These are phyloP conservation scores for Haplosporangium gracile DNA, from an alignment of 192 early-diverging fungal genomes.

Conservation along the genomic window DNA sequence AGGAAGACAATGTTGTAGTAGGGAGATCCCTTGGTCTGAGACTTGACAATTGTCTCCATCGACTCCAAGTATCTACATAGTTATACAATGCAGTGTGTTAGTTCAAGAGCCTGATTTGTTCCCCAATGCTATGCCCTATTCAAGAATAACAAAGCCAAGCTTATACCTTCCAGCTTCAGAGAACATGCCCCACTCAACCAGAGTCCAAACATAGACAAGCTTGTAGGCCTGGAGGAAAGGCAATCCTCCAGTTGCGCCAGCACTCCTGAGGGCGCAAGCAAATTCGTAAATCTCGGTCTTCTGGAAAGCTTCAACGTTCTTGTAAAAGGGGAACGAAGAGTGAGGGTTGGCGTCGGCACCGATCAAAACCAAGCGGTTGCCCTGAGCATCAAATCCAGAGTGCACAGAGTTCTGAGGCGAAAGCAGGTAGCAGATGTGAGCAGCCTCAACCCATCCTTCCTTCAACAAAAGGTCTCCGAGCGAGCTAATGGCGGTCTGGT, in stretches of 20 bases:
- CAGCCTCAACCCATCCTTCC: constrained; percentile 67
- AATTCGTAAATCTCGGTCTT: constrained; percentile 91
- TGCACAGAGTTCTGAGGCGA: constrained; percentile 72
- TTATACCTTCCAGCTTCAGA: constrained; percentile 71
- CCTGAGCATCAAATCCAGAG: constrained; percentile 73
- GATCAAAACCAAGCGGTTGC: constrained; percentile 77
- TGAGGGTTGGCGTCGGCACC: constrained; percentile 65
- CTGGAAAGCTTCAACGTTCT: constrained; percentile 71
- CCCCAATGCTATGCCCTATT: neutral
- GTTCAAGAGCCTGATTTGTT: neutral
- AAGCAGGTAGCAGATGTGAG: constrained; percentile 88
- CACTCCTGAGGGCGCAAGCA: constrained; percentile 66
- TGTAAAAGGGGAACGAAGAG: constrained; percentile 61
- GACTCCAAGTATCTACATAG: constrained; percentile 78
- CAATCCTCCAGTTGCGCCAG: constrained; percentile 66
- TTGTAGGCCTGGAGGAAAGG: constrained; percentile 95
- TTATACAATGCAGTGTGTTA: neutral
- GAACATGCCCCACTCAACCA: constrained; percentile 84
- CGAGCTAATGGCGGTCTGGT: constrained; percentile 74
- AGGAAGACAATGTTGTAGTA: constrained; percentile 83
- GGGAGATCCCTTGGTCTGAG: constrained; percentile 81
- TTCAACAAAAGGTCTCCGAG: constrained; percentile 83
- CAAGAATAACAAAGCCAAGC: neutral
- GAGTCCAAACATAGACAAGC: constrained; percentile 81
- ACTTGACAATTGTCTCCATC: constrained; percentile 78